Evolutionary conservation across 2,329 filamentous ascomycete species (phyloP).

Genomic region (Coniosporium uncinatum): DNA sequence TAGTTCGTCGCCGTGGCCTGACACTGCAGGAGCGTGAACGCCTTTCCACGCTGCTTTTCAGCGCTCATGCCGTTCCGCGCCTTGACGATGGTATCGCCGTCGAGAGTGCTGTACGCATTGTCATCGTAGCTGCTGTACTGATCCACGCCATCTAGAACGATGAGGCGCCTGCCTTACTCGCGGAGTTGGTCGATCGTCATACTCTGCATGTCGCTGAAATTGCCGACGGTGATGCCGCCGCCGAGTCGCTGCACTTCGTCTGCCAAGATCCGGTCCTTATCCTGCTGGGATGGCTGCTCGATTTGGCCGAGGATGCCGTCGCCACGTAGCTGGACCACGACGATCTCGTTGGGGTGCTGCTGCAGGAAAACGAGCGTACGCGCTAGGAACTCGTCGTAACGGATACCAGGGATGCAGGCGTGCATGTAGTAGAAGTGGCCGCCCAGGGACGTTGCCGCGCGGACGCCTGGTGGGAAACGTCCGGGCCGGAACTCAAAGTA

Average conservation of each 20-base stretch:
- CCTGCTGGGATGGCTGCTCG: constrained; percentile 22
- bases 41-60: constrained; percentile 14
- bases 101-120: constrained; percentile 20
- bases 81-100: constrained; percentile 21
- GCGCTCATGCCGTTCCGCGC: no score
- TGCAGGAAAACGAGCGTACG: constrained; percentile 35
- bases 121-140: constrained; percentile 26
- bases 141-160: constrained; percentile 15
- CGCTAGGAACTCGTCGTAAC: constrained; percentile 35
- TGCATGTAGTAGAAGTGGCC: constrained; percentile 46
- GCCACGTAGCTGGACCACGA: constrained; percentile 44
- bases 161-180: constrained; percentile 16
- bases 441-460: constrained; percentile 23
- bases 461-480: constrained; percentile 33
- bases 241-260: constrained; percentile 17
- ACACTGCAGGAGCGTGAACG: constrained; percentile 31
- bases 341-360: constrained; percentile 35
- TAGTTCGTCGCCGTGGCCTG: constrained; percentile 47
- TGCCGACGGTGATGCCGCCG: constrained; percentile 14
- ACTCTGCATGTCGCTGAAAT: constrained; percentile 18
- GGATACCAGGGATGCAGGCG: constrained; percentile 43
- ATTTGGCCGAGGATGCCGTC: constrained; percentile 44
- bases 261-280: constrained; percentile 17
- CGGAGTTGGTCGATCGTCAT: constrained; percentile 18
- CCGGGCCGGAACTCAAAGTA: constrained; percentile 49